Base-by-base conservation (phyloP, 139 green algal genomes). In the Volvox reticuliferus region DNA sequence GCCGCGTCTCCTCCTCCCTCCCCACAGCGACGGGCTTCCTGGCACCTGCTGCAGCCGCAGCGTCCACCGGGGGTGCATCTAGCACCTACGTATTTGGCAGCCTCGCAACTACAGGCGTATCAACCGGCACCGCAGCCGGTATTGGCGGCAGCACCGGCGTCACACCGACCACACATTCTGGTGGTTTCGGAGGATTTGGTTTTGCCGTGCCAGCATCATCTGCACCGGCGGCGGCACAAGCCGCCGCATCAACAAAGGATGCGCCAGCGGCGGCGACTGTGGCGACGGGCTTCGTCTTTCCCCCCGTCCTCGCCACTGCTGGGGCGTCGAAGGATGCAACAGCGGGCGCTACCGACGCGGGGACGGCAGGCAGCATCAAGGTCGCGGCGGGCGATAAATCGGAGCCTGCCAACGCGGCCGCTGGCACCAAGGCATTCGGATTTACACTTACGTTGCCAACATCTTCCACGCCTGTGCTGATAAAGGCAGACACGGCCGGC, bases 11-110 rank as follows among this genome's bases (percentile, higher is more conserved):
- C 44, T 9, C 44, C 12, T 12, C 21, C 16, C 20, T 14, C 37
- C 9, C 37, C 1, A 20, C 78, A 84, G 78, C 79, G 0, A 86
- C 79, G 36, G 61, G 61, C 55, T 87, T 87, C 55, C 73, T 87
- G 81, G 61, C 81, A 9, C n/a, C 61, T 1, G 55, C 50, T 0
- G 24, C 80, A 18, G 81, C 81, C 12, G 12, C 81, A 21, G 18
- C 61, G 6, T 86, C 79, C 50, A 50, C 50, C 50, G n/a, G 55
- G 5, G 81, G 32, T 13, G 81, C 81, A 26, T 62, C 61, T 1
- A 62, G 14, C 26, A 28, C 79, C 1, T 32, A 26, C 22, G 17
- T 80, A 16, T 87, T 87, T n/a, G 81, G 81, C 21, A 32, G 44
- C n/a, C 1, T n/a, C 16, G n/a, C 81, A 33, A 20, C 81, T 55